Evolutionary conservation across 2,329 filamentous ascomycete species (phyloP).

Genomic region (Colletotrichum scovillei): DNA sequence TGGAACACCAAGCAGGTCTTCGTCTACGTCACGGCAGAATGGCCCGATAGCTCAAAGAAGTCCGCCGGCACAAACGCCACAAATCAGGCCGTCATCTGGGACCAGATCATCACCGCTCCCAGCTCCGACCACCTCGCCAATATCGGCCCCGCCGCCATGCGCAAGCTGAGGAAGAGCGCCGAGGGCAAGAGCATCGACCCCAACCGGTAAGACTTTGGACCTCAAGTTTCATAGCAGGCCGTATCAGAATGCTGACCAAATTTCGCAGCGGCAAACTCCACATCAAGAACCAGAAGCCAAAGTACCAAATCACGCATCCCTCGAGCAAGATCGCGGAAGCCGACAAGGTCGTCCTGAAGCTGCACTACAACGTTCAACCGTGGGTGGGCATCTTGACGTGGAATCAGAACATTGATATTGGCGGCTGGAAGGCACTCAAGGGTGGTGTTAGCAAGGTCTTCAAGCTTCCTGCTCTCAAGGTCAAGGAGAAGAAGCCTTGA

Average conservation of each 20-base stretch:
- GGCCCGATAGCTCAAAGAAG: conserved; percentile 55
- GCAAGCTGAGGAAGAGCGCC: conserved; percentile 70
- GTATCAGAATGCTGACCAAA: conserved; percentile 18
- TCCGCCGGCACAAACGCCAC: conserved; percentile 49
- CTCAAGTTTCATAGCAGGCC: conserved; percentile 29
- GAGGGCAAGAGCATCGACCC: conserved; percentile 71
- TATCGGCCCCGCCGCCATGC: conserved; percentile 68
- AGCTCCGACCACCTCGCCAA: conserved; percentile 72
- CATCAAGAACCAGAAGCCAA: conserved; percentile 87
- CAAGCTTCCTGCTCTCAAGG: conserved; percentile 73
- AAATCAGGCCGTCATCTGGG: conserved; percentile 92
- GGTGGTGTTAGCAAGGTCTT: conserved; percentile 75
- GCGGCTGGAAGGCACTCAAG: conserved; percentile 73
- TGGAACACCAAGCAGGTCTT: conserved; percentile 99
- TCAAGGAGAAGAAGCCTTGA: conserved; percentile 54
- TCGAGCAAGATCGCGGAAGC: conserved; percentile 80
- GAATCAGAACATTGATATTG: conserved; percentile 70
- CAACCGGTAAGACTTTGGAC: conserved; percentile 56
- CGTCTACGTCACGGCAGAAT: conserved; percentile 90
- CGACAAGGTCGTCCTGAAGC: conserved; percentile 78
- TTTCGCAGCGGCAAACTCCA: conserved; percentile 74
- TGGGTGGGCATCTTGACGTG: conserved; percentile 93
- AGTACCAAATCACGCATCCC: conserved; percentile 97
- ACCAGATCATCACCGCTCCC: conserved; percentile 86
- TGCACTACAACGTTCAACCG: conserved; percentile 97